These are phyloP conservation scores for Peniophora sp. DNA, from an alignment of 1,284 basidiomycete species.

Conservation along the genomic window DNA sequence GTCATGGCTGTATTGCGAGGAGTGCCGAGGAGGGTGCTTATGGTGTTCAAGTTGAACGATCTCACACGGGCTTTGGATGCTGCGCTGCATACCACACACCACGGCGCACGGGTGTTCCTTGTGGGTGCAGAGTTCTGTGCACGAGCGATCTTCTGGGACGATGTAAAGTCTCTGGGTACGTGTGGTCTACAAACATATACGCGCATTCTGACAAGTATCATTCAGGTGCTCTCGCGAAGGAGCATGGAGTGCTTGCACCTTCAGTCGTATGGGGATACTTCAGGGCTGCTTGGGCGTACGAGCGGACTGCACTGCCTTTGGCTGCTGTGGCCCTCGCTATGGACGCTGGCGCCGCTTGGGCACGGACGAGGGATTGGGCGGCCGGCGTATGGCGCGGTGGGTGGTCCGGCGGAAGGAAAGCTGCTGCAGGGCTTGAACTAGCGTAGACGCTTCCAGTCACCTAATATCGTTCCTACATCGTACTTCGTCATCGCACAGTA, in stretches of 20 bases:
- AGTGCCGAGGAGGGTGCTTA: slow-evolving; percentile 78
- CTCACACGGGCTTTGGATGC: slow-evolving; percentile 72
- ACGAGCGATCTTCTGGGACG: slow-evolving; percentile 78
- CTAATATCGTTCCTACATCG: too few species aligned
- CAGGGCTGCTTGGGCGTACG: slow-evolving; percentile 3
- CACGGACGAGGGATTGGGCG: too few species aligned
- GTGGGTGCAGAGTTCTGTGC: slow-evolving; percentile 91
- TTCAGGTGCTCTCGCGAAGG: slow-evolving; percentile 17
- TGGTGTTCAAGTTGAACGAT: slow-evolving; percentile 85
- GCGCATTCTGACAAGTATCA: background rate
- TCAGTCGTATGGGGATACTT: slow-evolving; percentile 48
- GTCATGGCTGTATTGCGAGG: slow-evolving; percentile 81
- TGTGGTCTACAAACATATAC: too few species aligned
- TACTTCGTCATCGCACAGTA: too few species aligned
- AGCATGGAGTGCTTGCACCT: slow-evolving; percentile 44
- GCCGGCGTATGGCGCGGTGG: too few species aligned
- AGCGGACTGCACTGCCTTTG: too few species aligned
- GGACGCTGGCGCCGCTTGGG: too few species aligned
- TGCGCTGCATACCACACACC: slow-evolving; percentile 68
- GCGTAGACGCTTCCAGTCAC: too few species aligned
- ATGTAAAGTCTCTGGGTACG: background rate
- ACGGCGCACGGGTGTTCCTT: slow-evolving; percentile 82
- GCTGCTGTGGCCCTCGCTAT: too few species aligned
- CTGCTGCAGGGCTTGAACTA: too few species aligned
- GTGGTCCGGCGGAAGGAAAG: too few species aligned